phyloP scores from a whole-genome alignment of 1,284 basidiomycete species.

The Rhizoctonia solani region DNA sequence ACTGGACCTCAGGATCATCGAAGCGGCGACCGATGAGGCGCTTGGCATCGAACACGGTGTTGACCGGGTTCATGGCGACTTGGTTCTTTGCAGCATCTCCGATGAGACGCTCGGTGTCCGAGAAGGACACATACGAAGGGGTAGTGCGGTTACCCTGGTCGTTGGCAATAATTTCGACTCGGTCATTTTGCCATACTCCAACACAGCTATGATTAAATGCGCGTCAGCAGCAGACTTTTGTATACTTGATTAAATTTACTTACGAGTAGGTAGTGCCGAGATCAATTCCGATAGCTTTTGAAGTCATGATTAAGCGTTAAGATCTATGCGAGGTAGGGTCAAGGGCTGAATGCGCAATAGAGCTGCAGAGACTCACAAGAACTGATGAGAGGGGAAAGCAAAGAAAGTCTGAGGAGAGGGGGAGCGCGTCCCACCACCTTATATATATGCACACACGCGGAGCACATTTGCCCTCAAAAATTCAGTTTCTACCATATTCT shows the following conservation, averaged over 20 bases:
- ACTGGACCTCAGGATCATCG: constrained; percentile 52
- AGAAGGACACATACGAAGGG: constrained; percentile 52
- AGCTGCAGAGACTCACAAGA: constrained; percentile 1
- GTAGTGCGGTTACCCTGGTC: constrained; percentile 55
- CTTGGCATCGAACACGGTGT: constrained; percentile 55
- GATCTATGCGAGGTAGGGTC: no score
- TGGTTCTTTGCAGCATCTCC: constrained; percentile 57
- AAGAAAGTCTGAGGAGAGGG: background rate
- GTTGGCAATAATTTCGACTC: constrained; percentile 52
- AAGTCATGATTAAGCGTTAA: constrained; percentile 31
- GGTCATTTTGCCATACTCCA: constrained; percentile 55
- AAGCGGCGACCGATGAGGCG: constrained; percentile 57
- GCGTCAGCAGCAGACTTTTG: background rate
- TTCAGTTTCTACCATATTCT: constrained; percentile 37
- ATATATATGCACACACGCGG: constrained; percentile 27
- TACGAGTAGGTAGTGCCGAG: constrained; percentile 38
- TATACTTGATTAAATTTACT: background rate
- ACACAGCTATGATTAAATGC: constrained; percentile 41
- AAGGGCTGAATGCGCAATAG: background rate
- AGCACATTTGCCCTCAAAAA: constrained; percentile 17
- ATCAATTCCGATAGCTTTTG: constrained; percentile 40
- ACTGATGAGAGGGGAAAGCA: background rate
- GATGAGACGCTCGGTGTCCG: constrained; percentile 55
- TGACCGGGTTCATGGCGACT: constrained; percentile 47
- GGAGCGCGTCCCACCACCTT: background rate